Conservation (phyloP, 2,329 filamentous ascomycete species). For the Tolypocladium nubicola region DNA sequence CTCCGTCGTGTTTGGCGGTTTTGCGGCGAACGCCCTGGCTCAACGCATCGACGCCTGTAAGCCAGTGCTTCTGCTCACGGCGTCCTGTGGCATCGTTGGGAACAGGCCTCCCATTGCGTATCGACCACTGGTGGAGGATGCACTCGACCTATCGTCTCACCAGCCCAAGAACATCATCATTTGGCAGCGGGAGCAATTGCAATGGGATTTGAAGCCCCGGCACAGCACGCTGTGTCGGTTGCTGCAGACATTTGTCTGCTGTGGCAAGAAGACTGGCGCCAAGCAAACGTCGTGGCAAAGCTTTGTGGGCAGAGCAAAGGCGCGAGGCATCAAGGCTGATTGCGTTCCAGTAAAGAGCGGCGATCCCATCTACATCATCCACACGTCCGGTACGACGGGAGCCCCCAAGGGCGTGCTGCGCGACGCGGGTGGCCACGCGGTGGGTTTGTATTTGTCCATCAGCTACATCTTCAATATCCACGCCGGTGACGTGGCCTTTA, state of each 20-base stretch:
- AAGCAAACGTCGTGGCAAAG: conserved; percentile 72
- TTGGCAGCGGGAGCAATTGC: conserved; percentile 71
- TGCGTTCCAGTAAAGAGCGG: conserved; percentile 70
- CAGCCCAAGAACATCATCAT: conserved; percentile 67
- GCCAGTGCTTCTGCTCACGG: conserved; percentile 70
- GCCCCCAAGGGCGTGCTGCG: conserved; percentile 74
- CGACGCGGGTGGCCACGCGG: conserved; percentile 77
- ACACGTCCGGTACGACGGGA: conserved; percentile 77
- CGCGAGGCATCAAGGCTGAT: conserved; percentile 56
- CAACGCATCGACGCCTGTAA: conserved; percentile 79
- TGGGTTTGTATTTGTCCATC: conserved; percentile 73
- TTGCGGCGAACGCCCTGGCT: conserved; percentile 68
- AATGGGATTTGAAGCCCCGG: conserved; percentile 40
- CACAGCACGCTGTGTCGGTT: no score
- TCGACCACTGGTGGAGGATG: conserved; percentile 63
- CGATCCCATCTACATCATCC: conserved; percentile 78
- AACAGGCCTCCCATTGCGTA: conserved; percentile 72
- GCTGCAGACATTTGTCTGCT: no score
- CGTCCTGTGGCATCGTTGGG: conserved; percentile 86
- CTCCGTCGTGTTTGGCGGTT: conserved; percentile 86
- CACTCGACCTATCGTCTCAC: conserved; percentile 53
- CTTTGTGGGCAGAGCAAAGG: conserved; percentile 59
- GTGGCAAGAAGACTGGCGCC: conserved; percentile 46
- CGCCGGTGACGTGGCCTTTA: conserved; percentile 66
- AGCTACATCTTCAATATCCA: conserved; percentile 74